Base-by-base conservation (phyloP, 257 asterid species). In the Solanum lycopersicoides region DNA sequence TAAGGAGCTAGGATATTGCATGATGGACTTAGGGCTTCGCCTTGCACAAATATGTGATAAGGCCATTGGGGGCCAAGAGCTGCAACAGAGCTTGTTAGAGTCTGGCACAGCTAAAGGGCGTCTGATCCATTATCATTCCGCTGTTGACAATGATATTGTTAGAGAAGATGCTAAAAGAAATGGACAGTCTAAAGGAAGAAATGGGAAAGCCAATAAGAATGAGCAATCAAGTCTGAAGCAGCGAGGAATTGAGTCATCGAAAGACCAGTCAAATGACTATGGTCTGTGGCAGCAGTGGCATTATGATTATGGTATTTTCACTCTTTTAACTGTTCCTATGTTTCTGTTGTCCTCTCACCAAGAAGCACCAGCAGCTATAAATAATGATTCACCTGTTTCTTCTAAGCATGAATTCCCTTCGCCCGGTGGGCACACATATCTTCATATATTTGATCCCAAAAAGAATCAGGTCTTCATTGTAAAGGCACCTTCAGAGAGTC, bases 281-380 rank as follows among this genome's bases (percentile, higher is more conserved):
- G 92, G 88, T 86, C 71, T 92, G 86, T 96, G 99, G 99, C 99
- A 96, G 91, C 97, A 95, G 41, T 96, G 99, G 98, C 99, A 96
- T 91, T 96, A 96, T 82, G 98, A 96, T 91, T 96, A 96, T 88
- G 99, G 98, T 80, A 88, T 94, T 59, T 96, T 96, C 72, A 95
- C 98, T 50, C 83, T 96, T 82, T 71, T 96, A 90, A 93, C 98
- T 1, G 86, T 88, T 50, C 99, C 99, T 5, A 93, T 95, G 95
- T 94, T 94, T 87, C 87, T 91, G 85, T 76, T 90, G 86, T 89
- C 95, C 7, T 69, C 88, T 83, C 91, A 89, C 53, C 44, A 34
- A 37, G 88, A 85, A 88, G 3, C 47, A 45, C 20, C 41, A 60
- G 79, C 77, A 30, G 12, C 69, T 75, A 73, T 10, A 88, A 68